phyloP scores from a whole-genome alignment of 139 green algal species.

The Haematococcus sp. region DNA sequence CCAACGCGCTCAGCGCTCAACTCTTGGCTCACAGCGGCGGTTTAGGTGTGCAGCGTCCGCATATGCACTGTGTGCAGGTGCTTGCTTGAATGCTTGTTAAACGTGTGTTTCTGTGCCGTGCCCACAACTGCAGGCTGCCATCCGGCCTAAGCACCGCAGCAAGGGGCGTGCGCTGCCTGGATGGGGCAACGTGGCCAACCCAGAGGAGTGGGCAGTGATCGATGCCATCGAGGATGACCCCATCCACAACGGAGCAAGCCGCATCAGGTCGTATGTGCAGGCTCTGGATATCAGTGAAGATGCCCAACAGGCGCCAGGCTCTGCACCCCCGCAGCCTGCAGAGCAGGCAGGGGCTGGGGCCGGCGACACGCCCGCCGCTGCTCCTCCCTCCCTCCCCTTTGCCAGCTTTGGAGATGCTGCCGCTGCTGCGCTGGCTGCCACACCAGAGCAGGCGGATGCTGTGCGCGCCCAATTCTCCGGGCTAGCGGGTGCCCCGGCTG shows the following conservation, averaged over 20 bases:
- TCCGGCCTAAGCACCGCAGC: constrained; percentile 16
- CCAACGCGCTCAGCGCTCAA: too few species aligned
- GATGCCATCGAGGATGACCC: constrained; percentile 45
- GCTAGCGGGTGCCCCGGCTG: not conserved
- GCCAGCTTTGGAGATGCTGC: not conserved
- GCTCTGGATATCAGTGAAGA: constrained; percentile 4
- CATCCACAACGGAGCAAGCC: not conserved
- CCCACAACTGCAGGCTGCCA: constrained; percentile 9
- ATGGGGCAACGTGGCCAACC: constrained; percentile 71
- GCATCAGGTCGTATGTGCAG: constrained; percentile 17
- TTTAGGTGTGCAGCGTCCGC: too few species aligned
- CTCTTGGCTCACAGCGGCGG: too few species aligned
- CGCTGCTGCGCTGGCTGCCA: not conserved
- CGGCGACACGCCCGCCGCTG: not conserved
- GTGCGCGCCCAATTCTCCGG: not conserved
- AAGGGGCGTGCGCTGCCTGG: constrained; percentile 57
- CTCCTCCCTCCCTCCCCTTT: not conserved
- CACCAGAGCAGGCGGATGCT: not conserved
- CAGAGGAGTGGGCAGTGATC: constrained; percentile 72
- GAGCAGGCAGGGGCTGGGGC: not conserved
- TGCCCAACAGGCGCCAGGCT: not conserved
- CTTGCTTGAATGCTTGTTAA: too few species aligned
- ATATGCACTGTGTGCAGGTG: too few species aligned
- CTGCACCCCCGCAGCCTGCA: too few species aligned
- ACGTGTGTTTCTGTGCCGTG: too few species aligned